Percentiles rank a stretch among this genome's conserved stretches.
Evolutionary conservation across 2,329 filamentous ascomycete species (phyloP).

Genomic region (Cadophora sp.): DNA sequence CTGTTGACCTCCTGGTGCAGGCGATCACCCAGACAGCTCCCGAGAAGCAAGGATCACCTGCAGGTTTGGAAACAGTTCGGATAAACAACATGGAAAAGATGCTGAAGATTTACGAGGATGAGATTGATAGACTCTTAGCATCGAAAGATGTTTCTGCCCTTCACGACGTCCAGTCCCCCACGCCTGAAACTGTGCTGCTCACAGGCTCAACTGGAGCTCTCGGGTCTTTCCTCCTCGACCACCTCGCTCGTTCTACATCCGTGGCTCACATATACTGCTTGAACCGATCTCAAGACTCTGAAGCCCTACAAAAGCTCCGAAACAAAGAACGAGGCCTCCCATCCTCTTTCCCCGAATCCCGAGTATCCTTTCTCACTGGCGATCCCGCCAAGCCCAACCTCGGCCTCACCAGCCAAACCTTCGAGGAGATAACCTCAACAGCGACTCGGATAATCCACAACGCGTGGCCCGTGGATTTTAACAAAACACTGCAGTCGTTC

Average conservation of each 20-base stretch:
- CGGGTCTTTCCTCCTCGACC: conserved; percentile 55
- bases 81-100: not conserved
- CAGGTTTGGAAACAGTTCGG: not conserved
- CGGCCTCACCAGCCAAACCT: conserved; percentile 48
- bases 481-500: conserved; percentile 45
- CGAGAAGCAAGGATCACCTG: not conserved
- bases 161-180: too few species aligned
- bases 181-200: conserved; percentile 43
- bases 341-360: conserved; percentile 44
- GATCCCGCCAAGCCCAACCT: conserved; percentile 56
- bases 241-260: conserved; percentile 41
- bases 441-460: conserved; percentile 32
- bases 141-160: not conserved
- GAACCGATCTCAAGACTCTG: conserved; percentile 47
- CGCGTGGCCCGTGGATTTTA: conserved; percentile 50
- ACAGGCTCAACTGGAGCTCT: conserved; percentile 58
- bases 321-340: conserved; percentile 49
- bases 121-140: not conserved
- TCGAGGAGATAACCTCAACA: conserved; percentile 27
- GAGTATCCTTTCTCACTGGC: conserved; percentile 55
- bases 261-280: conserved; percentile 55
- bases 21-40: not conserved
- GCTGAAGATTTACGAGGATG: not conserved
- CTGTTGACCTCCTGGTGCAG: not conserved
- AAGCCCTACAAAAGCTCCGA: conserved; percentile 16